A percentile compares a stretch with the other conserved stretches of the same genome.
These are phyloP conservation scores for Boletus insuetus DNA, from an alignment of 768 basidiomycete species.

Conservation along the genomic window DNA sequence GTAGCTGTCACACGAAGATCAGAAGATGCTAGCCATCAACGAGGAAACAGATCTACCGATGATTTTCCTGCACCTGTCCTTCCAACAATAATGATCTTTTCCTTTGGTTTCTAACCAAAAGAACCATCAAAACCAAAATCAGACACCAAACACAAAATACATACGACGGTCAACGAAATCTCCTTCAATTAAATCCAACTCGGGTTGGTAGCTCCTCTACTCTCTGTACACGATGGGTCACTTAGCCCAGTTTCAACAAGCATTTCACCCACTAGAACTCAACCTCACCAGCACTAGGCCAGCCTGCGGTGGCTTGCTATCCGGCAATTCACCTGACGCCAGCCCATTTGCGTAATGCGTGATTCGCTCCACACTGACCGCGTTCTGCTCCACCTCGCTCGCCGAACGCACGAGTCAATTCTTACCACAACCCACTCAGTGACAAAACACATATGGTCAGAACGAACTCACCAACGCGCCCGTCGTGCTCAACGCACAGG, in stretches of 20 bases:
- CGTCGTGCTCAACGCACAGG: constrained; percentile 82
- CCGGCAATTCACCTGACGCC: constrained; percentile 61
- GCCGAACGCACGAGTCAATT: constrained; percentile 83
- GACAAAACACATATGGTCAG: not conserved
- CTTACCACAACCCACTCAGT: constrained; percentile 31
- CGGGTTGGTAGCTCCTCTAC: constrained; percentile 77
- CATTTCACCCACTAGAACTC: constrained; percentile 60
- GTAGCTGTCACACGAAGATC: constrained; percentile 34
- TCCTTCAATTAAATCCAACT: constrained; percentile 72
- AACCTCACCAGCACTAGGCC: constrained; percentile 75
- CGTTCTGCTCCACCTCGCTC: constrained; percentile 87
- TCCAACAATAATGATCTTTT: constrained; percentile 87
- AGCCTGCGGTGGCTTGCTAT: constrained; percentile 50
- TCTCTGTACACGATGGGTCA: constrained; percentile 36
- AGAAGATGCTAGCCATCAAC: not conserved
- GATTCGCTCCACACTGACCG: constrained; percentile 87
- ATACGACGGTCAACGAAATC: constrained; percentile 66
- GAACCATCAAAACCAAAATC: constrained; percentile 3
- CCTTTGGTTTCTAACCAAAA: constrained; percentile 54
- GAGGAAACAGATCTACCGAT: constrained; percentile 43
- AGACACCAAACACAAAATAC: constrained; percentile 5
- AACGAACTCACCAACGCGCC: constrained; percentile 61
- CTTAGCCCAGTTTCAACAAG: not conserved
- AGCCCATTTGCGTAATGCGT: constrained; percentile 73
- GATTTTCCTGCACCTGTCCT: constrained; percentile 82